These are phyloP conservation scores for Blyttiomyces sp. DNA, from an alignment of 371 early-diverging fungal genomes.

Conservation along the genomic window DNA sequence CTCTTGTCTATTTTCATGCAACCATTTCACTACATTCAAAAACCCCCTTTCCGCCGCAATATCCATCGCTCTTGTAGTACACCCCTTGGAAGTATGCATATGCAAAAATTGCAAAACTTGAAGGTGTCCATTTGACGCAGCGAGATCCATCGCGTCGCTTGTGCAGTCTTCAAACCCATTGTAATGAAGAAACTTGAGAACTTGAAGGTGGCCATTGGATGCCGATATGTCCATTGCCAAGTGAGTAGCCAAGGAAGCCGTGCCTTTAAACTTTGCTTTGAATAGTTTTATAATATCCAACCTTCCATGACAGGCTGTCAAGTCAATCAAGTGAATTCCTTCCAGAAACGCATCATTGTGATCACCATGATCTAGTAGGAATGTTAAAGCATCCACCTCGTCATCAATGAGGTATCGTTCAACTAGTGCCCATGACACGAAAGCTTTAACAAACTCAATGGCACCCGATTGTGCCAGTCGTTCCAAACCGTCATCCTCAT, in stretches of 20 bases:
- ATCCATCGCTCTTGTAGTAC: slow-evolving; percentile 22
- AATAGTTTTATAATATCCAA: no score
- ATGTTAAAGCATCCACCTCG: no score
- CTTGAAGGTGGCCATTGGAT: slow-evolving; percentile 6
- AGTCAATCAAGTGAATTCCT: no score
- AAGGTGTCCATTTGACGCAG: slow-evolving; percentile 17
- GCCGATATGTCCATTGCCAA: slow-evolving; percentile 11
- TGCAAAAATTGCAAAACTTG: slow-evolving; percentile 18
- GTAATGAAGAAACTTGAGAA: slow-evolving; percentile 9
- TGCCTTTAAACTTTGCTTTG: no score
- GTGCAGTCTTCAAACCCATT: neutral
- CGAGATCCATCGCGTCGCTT: slow-evolving; percentile 9
- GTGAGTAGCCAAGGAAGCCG: slow-evolving; percentile 14
- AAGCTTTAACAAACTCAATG: no score
- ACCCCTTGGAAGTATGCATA: slow-evolving; percentile 6
- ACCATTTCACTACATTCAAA: slow-evolving; percentile 18
- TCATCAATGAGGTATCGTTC: no score
- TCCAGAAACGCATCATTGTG: no score
- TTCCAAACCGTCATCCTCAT: no score
- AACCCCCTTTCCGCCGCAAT: slow-evolving; percentile 15
- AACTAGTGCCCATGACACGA: no score
- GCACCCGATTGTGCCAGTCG: no score
- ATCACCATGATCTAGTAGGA: no score
- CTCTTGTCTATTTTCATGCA: slow-evolving; percentile 16
- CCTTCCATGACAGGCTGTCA: no score